phyloP scores from a whole-genome alignment of 805 yeast species.

The Ogataea kodamae region DNA sequence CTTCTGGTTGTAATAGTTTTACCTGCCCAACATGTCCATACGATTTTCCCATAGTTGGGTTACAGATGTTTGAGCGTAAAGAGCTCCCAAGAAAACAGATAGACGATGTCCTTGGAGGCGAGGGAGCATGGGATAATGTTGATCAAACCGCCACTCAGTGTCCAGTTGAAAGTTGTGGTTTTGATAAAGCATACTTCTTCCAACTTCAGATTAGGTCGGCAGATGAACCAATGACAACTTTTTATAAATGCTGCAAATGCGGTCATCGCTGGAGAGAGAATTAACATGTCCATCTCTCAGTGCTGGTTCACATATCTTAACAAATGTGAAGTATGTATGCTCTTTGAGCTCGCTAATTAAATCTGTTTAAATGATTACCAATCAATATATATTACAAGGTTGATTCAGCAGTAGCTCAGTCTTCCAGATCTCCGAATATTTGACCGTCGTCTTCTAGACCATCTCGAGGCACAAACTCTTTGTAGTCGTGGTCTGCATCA shows the following conservation, averaged over 20 bases:
- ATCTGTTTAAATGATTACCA: too few species aligned
- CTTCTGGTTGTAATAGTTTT: constrained; percentile 54
- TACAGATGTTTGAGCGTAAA: constrained; percentile 82
- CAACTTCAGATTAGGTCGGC: constrained; percentile 96
- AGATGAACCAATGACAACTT: constrained; percentile 99
- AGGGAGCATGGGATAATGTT: constrained; percentile 98
- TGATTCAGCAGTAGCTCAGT: constrained; percentile 9
- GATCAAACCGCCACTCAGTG: constrained; percentile 94
- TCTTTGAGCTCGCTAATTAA: too few species aligned
- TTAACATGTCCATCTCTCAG: constrained; percentile 35
- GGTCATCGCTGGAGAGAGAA: constrained; percentile 97
- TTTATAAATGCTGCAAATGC: constrained; percentile 91
- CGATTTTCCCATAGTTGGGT: constrained; percentile 81
- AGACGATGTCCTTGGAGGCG: constrained; percentile 95
- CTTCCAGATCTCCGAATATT: constrained; percentile 38
- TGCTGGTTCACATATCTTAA: too few species aligned
- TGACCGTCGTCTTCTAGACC: constrained; percentile 16
- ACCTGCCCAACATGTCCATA: constrained; percentile 95
- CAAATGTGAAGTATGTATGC: too few species aligned
- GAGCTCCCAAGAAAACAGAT: constrained; percentile 81
- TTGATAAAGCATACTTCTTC: constrained; percentile 91
- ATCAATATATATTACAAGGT: too few species aligned
- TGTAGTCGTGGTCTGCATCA: constrained; percentile 14
- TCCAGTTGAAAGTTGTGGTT: constrained; percentile 82
- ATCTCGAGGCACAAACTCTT: constrained; percentile 17